A percentile compares a stretch with the other conserved stretches of the same genome.
phyloP scores from a whole-genome alignment of 1,284 basidiomycete species.

The Melampsora americana region DNA sequence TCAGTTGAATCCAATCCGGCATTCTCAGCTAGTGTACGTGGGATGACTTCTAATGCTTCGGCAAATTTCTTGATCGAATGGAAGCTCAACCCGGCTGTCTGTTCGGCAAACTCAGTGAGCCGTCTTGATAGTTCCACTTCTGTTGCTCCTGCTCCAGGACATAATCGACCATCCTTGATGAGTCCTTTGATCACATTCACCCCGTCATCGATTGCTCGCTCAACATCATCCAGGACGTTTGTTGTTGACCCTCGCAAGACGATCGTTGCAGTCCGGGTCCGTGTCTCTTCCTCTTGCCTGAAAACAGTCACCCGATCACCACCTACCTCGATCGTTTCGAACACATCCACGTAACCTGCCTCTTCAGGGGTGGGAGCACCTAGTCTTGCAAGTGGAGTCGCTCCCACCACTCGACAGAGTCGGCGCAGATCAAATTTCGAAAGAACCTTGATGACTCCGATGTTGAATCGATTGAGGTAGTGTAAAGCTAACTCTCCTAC shows the following conservation, averaged over 20 bases:
- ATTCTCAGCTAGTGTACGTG: slow-evolving; percentile 91
- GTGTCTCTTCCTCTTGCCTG: slow-evolving; percentile 68
- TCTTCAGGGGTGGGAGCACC: slow-evolving; percentile 96
- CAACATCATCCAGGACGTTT: slow-evolving; percentile 89
- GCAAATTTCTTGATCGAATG: slow-evolving; percentile 91
- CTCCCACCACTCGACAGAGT: slow-evolving; percentile 89
- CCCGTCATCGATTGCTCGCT: slow-evolving; percentile 93
- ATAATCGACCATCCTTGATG: slow-evolving; percentile 81
- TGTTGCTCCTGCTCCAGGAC: slow-evolving; percentile 89
- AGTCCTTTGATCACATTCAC: slow-evolving; percentile 94
- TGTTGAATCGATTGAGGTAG: slow-evolving; percentile 89
- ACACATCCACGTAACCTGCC: slow-evolving; percentile 86
- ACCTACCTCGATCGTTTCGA: slow-evolving; percentile 93
- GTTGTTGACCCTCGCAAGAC: slow-evolving; percentile 95
- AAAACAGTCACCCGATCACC: slow-evolving; percentile 97
- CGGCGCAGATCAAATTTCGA: slow-evolving; percentile 97
- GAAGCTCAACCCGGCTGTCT: slow-evolving; percentile 84
- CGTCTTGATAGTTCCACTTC: slow-evolving; percentile 85
- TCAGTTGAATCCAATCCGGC: slow-evolving; percentile 92
- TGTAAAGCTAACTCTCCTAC: slow-evolving; percentile 95
- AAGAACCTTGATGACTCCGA: slow-evolving; percentile 92
- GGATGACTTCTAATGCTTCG: slow-evolving; percentile 84
- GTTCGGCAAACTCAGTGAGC: slow-evolving; percentile 80
- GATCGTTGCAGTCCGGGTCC: slow-evolving; percentile 81
- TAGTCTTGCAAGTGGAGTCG: slow-evolving; percentile 89